Percentiles rank a stretch among this genome's conserved stretches.
These are phyloP conservation scores for Penicillium robsamsonii DNA, from an alignment of 495 filamentous ascomycete genomes.

Conservation along the genomic window DNA sequence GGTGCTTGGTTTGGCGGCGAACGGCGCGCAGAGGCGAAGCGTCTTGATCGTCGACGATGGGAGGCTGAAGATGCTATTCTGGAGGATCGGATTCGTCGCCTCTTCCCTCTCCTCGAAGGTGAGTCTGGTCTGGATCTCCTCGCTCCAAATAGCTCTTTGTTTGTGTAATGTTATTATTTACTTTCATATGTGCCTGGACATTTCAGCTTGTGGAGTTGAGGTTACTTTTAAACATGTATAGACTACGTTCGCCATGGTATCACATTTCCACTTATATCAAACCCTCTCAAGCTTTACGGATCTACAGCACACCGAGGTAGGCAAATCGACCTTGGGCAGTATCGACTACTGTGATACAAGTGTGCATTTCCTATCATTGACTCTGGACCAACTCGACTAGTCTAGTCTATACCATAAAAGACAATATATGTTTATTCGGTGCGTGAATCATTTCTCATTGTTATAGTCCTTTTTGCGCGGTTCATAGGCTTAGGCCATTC, in stretches of 20 bases:
- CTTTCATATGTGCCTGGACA: neutral
- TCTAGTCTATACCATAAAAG: neutral
- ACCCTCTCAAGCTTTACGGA: neutral
- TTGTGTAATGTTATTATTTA: constrained; percentile 31
- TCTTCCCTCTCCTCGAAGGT: constrained; percentile 35
- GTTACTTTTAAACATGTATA: neutral
- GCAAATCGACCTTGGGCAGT: neutral
- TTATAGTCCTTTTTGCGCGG: too few relatives aligned
- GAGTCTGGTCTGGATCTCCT: constrained; percentile 32
- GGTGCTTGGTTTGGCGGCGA: constrained; percentile 52
- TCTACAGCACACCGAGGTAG: neutral
- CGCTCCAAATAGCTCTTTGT: constrained; percentile 37
- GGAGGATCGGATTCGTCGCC: constrained; percentile 37
- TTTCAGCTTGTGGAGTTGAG: neutral
- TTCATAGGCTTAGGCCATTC: too few relatives aligned
- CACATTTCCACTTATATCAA: neutral
- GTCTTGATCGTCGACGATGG: constrained; percentile 36
- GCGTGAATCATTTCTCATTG: neutral
- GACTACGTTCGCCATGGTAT: neutral
- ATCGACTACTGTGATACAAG: neutral
- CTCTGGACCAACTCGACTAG: neutral
- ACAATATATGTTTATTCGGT: neutral
- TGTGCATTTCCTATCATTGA: neutral
- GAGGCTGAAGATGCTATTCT: constrained; percentile 40
- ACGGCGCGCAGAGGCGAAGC: constrained; percentile 26